These are phyloP conservation scores for Colletotrichum brevisporum DNA, from an alignment of 2,329 filamentous ascomycete genomes.

Conservation along the genomic window DNA sequence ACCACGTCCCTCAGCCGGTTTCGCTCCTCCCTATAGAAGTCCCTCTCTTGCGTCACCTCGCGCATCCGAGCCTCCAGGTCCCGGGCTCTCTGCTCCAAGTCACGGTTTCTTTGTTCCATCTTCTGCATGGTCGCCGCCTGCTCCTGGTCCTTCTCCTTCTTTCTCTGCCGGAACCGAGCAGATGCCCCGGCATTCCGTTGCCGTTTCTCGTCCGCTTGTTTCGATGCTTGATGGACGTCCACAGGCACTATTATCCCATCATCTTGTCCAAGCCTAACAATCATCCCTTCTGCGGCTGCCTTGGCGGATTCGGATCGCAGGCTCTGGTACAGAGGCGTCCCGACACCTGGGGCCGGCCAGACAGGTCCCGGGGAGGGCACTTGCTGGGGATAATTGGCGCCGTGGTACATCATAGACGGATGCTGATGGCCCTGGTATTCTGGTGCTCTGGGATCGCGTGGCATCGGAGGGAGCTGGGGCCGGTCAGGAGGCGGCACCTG, in stretches of 20 bases:
- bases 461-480: constrained; percentile 38
- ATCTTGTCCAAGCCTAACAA: constrained; percentile 49
- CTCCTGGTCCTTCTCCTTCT: constrained; percentile 86
- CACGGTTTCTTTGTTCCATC: constrained; percentile 76
- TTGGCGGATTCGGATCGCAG: constrained; percentile 37
- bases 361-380: constrained; percentile 42
- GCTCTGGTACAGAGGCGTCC: constrained; percentile 46
- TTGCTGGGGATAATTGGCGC: constrained; percentile 21
- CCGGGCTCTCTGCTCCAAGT: constrained; percentile 62
- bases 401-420: constrained; percentile 14
- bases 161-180: constrained; percentile 83
- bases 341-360: constrained; percentile 51
- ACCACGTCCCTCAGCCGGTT: constrained; percentile 80
- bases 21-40: constrained; percentile 81
- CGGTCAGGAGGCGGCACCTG: constrained; percentile 45
- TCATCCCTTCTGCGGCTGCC: constrained; percentile 39
- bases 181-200: constrained; percentile 89
- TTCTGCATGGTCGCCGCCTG: constrained; percentile 77
- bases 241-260: constrained; percentile 71
- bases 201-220: constrained; percentile 87
- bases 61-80: constrained; percentile 56
- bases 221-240: constrained; percentile 85
- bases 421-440: constrained; percentile 30
- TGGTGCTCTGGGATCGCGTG: constrained; percentile 28
- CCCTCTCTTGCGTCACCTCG: constrained; percentile 72